Evolutionary conservation across 495 filamentous ascomycete genomes (phyloP), one percentile per base, ranked within the genome.

Genomic region (Parachaetomium inaequale): DNA sequence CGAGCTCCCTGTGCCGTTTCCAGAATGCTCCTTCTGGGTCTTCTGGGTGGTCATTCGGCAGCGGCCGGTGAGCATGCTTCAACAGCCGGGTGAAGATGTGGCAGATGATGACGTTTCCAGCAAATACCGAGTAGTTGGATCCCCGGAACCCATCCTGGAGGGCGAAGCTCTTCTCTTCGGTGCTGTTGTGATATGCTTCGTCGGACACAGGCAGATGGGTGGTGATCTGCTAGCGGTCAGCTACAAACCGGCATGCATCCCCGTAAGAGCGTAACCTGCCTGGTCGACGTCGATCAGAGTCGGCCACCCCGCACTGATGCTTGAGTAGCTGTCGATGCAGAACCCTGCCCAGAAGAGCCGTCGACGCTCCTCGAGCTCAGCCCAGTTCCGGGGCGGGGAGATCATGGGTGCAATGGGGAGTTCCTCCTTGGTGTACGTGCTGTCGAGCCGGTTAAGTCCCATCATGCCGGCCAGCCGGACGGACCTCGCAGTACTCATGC

Each of bases 311-410:
- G 78, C 79, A 23, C 76, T 78, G 47, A 79, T 75, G 55, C 70
- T 75, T 21, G 70, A 73, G 50, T 81, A 81, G 21, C 75, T 70
- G 61, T 85, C 82, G 26, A 83, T 75, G 25, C 74, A 74, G 49
- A 81, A 84, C 1, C 77, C 70, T 10, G 72, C 76, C 82, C 82
- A 85, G 58, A 84, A 84, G 5, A 78, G 61, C 11, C 82, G 63
- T 7, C 82, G 72, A 19, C 81, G 74, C 63, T 83, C 81, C 68
- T 85, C 82, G 10, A 78, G 64, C 53, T 84, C 81, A 8, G 61
- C 63, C 80, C 81, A 82, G 58, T 70, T 70, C 40, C 67, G 65
- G 1, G 81, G 66, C 0, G 76, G 71, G 7, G 68, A 46, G 1
- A 83, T 45, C 7, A 75, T 74, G 8, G 70, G 72, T 8, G 73